Evolutionary conservation across 805 yeast genomes (phyloP), one percentile per base, ranked within the genome.

Genomic region (Lachancea mirantina): DNA sequence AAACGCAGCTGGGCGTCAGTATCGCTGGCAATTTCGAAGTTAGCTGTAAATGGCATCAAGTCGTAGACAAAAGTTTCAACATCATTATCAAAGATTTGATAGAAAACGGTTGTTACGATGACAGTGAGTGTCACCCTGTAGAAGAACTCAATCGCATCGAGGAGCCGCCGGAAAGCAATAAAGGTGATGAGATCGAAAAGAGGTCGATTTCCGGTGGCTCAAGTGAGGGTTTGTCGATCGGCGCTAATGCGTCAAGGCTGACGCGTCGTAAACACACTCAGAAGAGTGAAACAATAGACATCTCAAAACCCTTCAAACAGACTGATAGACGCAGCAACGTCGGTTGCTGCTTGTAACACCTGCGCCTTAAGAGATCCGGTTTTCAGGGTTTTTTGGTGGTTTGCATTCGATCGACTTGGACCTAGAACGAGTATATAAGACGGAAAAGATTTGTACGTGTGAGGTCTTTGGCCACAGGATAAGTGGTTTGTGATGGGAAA

Each of bases 1-100:
- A 62, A 33, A 36, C 44, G 11, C 43, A 48, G 9, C 61, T 54
- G 27, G 45, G 49, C 8, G 45, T 65, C 15, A 50, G 45, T 13
- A 59, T 68, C 23, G 54, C 59, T 17, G 70, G 68, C 1, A 62
- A 63, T 27, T 68, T 64, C 40, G 73, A 67, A 46, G 69, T 68
- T 11, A 67, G 68, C 39, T 70, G 72, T 17, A 65, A 62, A 43
- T 61, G 64, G 52, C 52, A 59, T 5, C 50, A 50, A 25, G 51
- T 61, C 3, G 65, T 64, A 0, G 60, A 62, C 28, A 52, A 61
- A 6, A 53, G 64, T 7, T 61, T 67, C 38, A 62, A 60, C 35
- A 42, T 50, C 11, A 52, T 66, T 5, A 54, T 67, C 9, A 55
- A 59, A 24, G 67, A 67, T 34, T 45, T 67, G n/a, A 61, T 65